Evolutionary conservation across 2,329 filamentous ascomycete species (phyloP).

Genomic region (Pseudogymnoascus sp.): DNA sequence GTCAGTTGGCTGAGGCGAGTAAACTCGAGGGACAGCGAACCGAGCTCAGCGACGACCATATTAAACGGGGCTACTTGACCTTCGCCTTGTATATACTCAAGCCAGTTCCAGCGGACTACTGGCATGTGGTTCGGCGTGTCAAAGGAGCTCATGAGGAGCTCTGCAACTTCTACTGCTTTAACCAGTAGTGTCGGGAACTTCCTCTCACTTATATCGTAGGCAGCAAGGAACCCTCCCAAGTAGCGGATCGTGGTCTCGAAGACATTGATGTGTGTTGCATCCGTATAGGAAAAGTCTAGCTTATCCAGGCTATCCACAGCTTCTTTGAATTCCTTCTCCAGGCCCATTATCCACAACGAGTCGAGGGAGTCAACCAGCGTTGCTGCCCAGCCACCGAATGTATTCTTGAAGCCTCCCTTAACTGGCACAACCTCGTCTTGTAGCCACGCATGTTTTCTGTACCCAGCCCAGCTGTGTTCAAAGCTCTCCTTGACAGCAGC

Average conservation of each 20-base stretch:
- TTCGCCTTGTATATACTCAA: constrained; percentile 54
- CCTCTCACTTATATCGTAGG: constrained; percentile 76
- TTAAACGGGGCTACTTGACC: constrained; percentile 52
- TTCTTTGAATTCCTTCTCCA: constrained; percentile 72
- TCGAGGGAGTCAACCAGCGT: constrained; percentile 78
- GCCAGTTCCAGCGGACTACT: constrained; percentile 71
- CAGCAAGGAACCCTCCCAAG: constrained; percentile 74
- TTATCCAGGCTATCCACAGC: constrained; percentile 60
- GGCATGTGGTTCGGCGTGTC: constrained; percentile 94
- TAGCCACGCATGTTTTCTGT: constrained; percentile 70
- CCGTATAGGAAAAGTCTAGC: constrained; percentile 76
- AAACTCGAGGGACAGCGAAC: constrained; percentile 79
- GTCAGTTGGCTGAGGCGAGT: constrained; percentile 86
- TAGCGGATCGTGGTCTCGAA: constrained; percentile 93
- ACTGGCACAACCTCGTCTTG: constrained; percentile 81
- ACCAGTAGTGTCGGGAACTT: constrained; percentile 58
- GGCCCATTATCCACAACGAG: constrained; percentile 78
- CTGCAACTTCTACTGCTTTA: constrained; percentile 65
- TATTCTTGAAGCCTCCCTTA: constrained; percentile 59
- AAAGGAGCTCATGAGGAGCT: constrained; percentile 65
- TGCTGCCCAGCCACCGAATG: constrained; percentile 87
- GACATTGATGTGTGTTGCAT: constrained; percentile 65
- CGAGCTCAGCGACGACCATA: constrained; percentile 49
- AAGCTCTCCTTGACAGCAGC: constrained; percentile 66
- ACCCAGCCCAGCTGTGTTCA: constrained; percentile 72